Evolutionary conservation across 1,139 yeast species (phyloP).

Genomic region (Lodderomyces parapsilosis): DNA sequence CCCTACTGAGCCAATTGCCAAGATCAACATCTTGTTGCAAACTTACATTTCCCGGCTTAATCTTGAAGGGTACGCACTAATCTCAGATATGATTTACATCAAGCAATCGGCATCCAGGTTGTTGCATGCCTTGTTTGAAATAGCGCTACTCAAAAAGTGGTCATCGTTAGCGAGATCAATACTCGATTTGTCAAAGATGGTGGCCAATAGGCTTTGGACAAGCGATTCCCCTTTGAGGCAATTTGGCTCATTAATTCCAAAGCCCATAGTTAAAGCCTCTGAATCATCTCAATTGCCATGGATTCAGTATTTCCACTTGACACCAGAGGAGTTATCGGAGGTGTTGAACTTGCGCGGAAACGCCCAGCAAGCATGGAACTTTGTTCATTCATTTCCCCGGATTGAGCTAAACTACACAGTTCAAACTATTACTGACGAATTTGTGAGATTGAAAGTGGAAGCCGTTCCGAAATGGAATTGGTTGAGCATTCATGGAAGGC

Average conservation of each 20-base stretch:
- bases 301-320: slow-evolving; percentile 68
- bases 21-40: slow-evolving; percentile 78
- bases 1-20: slow-evolving; percentile 71
- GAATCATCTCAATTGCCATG: slow-evolving; percentile 87
- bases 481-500: slow-evolving; percentile 66
- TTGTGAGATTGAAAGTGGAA: slow-evolving; percentile 65
- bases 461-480: slow-evolving; percentile 74
- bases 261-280: slow-evolving; percentile 65
- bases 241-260: slow-evolving; percentile 62
- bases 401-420: slow-evolving; percentile 55
- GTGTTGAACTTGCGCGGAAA: slow-evolving; percentile 71
- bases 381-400: slow-evolving; percentile 72
- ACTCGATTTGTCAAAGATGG: slow-evolving; percentile 73
- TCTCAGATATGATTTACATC: slow-evolving; percentile 91
- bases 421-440: slow-evolving; percentile 75
- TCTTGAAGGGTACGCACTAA: slow-evolving; percentile 85
- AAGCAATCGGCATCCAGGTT: slow-evolving; percentile 93
- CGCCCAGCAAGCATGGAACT: slow-evolving; percentile 61
- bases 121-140: slow-evolving; percentile 81
- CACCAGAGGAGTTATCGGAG: slow-evolving; percentile 76
- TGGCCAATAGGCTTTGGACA: slow-evolving; percentile 80
- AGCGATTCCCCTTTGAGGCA: slow-evolving; percentile 87
- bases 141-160: slow-evolving; percentile 73
- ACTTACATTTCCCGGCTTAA: slow-evolving; percentile 75
- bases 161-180: slow-evolving; percentile 58